phyloP scores from a whole-genome alignment of 1,139 yeast species.

The Sporopachydermia cereana region DNA sequence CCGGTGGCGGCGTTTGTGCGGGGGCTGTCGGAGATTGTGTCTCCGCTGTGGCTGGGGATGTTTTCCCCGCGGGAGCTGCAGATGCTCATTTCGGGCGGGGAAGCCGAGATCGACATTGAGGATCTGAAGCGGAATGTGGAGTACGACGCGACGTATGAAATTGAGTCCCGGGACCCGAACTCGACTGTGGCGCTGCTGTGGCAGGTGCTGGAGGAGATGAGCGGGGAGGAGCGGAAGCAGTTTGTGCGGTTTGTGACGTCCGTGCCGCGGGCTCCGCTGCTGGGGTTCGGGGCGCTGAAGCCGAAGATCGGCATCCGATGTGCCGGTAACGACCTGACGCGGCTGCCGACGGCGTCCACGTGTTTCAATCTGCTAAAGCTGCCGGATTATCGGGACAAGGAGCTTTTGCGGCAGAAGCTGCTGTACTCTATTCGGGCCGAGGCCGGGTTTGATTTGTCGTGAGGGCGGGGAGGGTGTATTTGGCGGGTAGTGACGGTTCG shows the following conservation, averaged over 20 bases:
- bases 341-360: slow-evolving; percentile 88
- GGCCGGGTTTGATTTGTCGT: slow-evolving; percentile 79
- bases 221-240: slow-evolving; percentile 44
- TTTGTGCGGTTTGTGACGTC: slow-evolving; percentile 83
- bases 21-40: slow-evolving; percentile 61
- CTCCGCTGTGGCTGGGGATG: slow-evolving; percentile 69
- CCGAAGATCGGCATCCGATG: slow-evolving; percentile 79
- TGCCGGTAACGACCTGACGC: slow-evolving; percentile 40
- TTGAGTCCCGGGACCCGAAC: neutral
- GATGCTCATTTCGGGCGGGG: slow-evolving; percentile 77
- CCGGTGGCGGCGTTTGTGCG: slow-evolving; percentile 56
- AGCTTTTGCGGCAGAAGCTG: slow-evolving; percentile 46
- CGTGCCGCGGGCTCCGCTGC: slow-evolving; percentile 79
- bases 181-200: slow-evolving; percentile 52
- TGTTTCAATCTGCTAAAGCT: slow-evolving; percentile 80
- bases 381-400: slow-evolving; percentile 67
- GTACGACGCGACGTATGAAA: slow-evolving; percentile 33
- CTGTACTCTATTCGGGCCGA: slow-evolving; percentile 68
- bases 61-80: slow-evolving; percentile 79
- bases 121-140: slow-evolving; percentile 57
- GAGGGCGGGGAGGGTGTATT: slow-evolving; percentile 7
- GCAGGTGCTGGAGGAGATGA: slow-evolving; percentile 64
- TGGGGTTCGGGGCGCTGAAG: slow-evolving; percentile 64
- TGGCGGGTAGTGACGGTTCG: neutral
- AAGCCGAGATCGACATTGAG: slow-evolving; percentile 49